phyloP scores from a whole-genome alignment of 805 yeast genomes.

The Millerozyma acaciae region DNA sequence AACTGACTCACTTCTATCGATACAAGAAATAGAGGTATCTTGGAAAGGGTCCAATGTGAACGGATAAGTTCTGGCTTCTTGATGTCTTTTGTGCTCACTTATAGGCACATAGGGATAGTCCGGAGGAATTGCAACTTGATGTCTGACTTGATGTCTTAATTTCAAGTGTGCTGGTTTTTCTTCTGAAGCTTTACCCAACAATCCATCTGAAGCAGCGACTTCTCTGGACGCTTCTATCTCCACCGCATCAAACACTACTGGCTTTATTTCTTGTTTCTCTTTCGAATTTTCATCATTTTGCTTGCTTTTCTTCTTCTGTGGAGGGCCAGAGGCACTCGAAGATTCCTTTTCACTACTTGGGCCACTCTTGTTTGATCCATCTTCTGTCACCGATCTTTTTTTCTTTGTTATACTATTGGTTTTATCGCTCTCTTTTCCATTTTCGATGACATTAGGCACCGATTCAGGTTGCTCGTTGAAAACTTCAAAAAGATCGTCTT shows the following conservation, averaged over 20 bases:
- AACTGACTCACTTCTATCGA: slow-evolving; percentile 91
- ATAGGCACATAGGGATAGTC: slow-evolving; percentile 85
- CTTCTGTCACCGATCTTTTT: slow-evolving; percentile 13
- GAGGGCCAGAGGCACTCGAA: neutral
- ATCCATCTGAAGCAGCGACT: slow-evolving; percentile 77
- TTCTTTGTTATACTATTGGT: slow-evolving; percentile 10
- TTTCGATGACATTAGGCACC: slow-evolving; percentile 21
- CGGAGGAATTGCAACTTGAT: slow-evolving; percentile 95
- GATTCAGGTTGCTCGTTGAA: slow-evolving; percentile 52
- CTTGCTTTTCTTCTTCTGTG: slow-evolving; percentile 18
- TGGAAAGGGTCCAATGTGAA: slow-evolving; percentile 95
- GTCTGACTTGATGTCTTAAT: slow-evolving; percentile 90
- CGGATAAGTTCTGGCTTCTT: slow-evolving; percentile 87
- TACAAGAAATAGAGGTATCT: slow-evolving; percentile 93
- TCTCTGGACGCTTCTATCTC: slow-evolving; percentile 89
- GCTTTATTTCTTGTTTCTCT: slow-evolving; percentile 48
- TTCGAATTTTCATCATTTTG: slow-evolving; percentile 16
- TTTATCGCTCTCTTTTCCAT: slow-evolving; percentile 7
- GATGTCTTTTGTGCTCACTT: slow-evolving; percentile 72
- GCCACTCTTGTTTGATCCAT: too few species aligned
- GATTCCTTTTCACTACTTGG: slow-evolving; percentile 17
- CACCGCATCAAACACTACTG: slow-evolving; percentile 80
- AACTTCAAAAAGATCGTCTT: slow-evolving; percentile 60
- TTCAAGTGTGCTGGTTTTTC: slow-evolving; percentile 48
- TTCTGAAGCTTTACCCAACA: slow-evolving; percentile 32